Evolutionary conservation across 108 stramenopile species (phyloP), one percentile per base, ranked within the genome.

Genomic region (Hondaea fermentalgiana): DNA sequence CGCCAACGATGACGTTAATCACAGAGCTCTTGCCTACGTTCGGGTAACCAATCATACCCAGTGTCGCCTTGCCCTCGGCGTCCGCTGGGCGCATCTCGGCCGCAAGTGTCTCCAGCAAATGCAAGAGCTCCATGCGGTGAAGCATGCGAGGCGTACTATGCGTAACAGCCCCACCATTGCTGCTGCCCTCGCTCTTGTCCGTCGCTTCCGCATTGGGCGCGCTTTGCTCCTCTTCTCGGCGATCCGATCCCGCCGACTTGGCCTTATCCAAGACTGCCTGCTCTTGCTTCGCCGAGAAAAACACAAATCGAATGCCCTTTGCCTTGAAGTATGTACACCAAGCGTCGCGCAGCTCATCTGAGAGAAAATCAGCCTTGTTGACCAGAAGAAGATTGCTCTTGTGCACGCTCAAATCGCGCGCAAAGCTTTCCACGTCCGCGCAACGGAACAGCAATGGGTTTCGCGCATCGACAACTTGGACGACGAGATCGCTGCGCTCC

Each of bases 11-110:
- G 29, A 98, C 98, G 90, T 99, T 99, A 92, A 99, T 98, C 88
- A 98, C 95, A 58, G 96, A 96, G 58, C 94, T 94, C 94, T 99
- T 99, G 58, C 99, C 99, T 71, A 99, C 99, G 90, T 98, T 97
- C 47, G 97, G 97, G 90, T 96, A 96, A 59, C 98, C 99, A 44
- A 99, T 98, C 96, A 98, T 97, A 43, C 99, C 99, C 90, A 98
- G 88, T 51, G 88, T 89, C 10, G 91, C 60, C 44, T 58, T 87
- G 12, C 88, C 59, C 6, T 44, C 64, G 5, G 60, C 60, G 5
- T 44, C 89, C 23, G 57, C 71, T 28, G 4, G 19, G 6, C 55
- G 53, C 21, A 55, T 42, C 21, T 44, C 14, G 42, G 96, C 58
- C 94, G 97, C 96, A 92, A 96, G 95, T 16, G 88, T 51, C 88